Base-by-base conservation (phyloP, 495 filamentous ascomycete species). In the Penicillium coffeae region DNA sequence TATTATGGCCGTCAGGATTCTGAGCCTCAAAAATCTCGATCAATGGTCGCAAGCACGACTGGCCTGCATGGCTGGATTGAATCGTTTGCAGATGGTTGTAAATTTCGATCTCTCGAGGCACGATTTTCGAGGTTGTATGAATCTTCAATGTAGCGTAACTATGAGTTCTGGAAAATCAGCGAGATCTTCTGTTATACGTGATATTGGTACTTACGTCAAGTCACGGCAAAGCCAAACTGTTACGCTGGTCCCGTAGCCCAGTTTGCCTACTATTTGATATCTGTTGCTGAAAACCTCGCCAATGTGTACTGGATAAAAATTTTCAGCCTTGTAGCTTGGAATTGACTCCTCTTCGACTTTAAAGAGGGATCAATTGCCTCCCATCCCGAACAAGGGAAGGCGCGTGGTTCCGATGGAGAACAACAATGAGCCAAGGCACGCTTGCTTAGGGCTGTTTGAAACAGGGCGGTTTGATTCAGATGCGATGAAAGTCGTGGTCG, bases 191-290 rank as follows among this genome's bases (percentile, higher is more conserved):
- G 14, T n/a, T n/a, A n/a, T n/a, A 12, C 19, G 9, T 8, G 38
- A 41, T 7, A 22, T 20, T 41, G 20, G 38, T 19, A 5, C 38
- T 41, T 22, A 22, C 38, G 20, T 7, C 38, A 41, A 19, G 38
- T 41, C 38, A 19, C 38, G 38, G 20, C 38, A 41, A 13, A 80
- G 63, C 76, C 75, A 79, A 1, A 75, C 76, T 4, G 77, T 81
- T 13, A 76, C 76, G 36, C 52, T 66, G 8, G 71, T 57, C 5
- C 77, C 76, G 50, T 71, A 75, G 6, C 76, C 72, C 30, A 78
- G 58, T 55, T 79, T 80, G 42, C 56, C 61, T 9, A 74, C 41
- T 42, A 76, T 52, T 42, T 64, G 59, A 58, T 76, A 79, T 43
- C 60, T 62, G 16, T 56, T 47, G 25, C 67, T 55, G 50, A 72